Percentiles rank a stretch among this genome's conserved stretches.
These are phyloP conservation scores for Stereocaulon alpinum DNA, from an alignment of 495 filamentous ascomycete species.

Conservation along the genomic window DNA sequence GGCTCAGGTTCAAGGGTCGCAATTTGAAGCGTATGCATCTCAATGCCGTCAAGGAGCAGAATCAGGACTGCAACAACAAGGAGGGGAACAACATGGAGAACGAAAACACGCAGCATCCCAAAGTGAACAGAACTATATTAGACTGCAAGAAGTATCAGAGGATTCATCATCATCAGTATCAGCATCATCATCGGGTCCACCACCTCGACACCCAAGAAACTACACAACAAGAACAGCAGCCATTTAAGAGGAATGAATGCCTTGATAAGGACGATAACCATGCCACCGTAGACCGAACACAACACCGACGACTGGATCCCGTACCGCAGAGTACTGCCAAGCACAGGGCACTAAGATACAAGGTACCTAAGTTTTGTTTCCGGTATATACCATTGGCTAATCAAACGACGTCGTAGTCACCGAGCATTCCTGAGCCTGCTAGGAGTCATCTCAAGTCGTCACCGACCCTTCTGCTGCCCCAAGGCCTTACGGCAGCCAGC, in stretches of 20 bases:
- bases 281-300: background rate
- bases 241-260: background rate
- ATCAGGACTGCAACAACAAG: conserved; percentile 17
- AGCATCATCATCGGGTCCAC: conserved; percentile 1
- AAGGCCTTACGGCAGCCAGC: conserved; percentile 3
- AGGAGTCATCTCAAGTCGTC: background rate
- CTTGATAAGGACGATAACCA: no score
- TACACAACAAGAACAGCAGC: background rate
- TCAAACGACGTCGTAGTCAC: background rate
- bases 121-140: background rate
- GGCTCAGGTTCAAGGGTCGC: conserved; percentile 34
- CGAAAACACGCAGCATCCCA: conserved; percentile 16
- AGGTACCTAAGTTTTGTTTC: background rate
- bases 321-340: background rate
- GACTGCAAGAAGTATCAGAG: background rate
- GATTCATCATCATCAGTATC: background rate
- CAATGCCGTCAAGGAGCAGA: conserved; percentile 27
- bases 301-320: background rate
- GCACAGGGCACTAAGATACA: background rate
- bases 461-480: background rate
- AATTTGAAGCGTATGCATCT: conserved; percentile 40
- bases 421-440: background rate
- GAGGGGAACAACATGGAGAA: conserved; percentile 22
- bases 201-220: background rate
- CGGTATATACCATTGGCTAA: background rate